Percentiles rank a stretch among this genome's conserved stretches.
phyloP scores from a whole-genome alignment of 345 rosid species.

The Passiflora organensis region DNA sequence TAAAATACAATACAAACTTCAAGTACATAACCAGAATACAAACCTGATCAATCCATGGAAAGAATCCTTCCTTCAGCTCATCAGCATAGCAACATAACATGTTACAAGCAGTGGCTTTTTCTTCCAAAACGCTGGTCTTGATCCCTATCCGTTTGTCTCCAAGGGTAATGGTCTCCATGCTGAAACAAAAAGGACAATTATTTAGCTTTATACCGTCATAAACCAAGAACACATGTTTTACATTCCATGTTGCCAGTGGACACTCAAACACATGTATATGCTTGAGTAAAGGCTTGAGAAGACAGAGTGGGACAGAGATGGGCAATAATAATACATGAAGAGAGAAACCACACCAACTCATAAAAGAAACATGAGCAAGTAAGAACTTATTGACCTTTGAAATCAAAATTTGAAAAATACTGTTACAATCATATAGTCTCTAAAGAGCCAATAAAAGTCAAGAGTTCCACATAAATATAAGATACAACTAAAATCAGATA shows the following conservation, averaged over 20 bases:
- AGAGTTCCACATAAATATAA: not conserved
- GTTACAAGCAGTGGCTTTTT: constrained; percentile 98
- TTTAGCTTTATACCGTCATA: too few species aligned
- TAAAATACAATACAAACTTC: not conserved
- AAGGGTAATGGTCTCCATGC: constrained; percentile 99
- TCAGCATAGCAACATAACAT: constrained; percentile 99
- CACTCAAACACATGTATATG: not conserved
- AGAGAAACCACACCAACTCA: too few species aligned
- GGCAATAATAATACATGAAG: too few species aligned
- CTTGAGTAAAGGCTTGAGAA: not conserved
- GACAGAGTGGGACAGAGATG: too few species aligned
- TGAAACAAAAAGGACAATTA: constrained; percentile 41
- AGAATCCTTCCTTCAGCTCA: constrained; percentile 98
- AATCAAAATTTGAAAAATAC: not conserved
- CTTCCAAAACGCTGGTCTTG: constrained; percentile 96
- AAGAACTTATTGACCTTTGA: too few species aligned
- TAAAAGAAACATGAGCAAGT: too few species aligned
- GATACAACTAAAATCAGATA: not conserved
- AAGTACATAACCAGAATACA: not conserved
- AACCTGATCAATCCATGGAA: constrained; percentile 99
- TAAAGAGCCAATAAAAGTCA: not conserved
- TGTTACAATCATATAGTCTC: not conserved
- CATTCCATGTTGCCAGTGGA: too few species aligned
- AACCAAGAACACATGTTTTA: too few species aligned
- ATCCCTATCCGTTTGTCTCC: constrained; percentile 99